These are phyloP conservation scores for Oenanthe sinensis DNA, from an alignment of 129 eudicot species.

Conservation along the genomic window DNA sequence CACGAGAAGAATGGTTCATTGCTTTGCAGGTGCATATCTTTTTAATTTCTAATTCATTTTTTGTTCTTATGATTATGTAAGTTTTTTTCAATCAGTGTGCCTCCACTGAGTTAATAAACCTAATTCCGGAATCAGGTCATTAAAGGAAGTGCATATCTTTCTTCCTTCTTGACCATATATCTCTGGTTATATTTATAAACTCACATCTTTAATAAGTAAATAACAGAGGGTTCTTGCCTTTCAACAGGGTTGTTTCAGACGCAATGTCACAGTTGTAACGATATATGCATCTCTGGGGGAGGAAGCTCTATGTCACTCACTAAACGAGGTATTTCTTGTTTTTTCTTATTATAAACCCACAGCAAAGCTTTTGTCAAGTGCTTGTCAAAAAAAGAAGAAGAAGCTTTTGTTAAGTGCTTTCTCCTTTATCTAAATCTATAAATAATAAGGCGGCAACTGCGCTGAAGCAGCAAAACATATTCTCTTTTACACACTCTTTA, in stretches of 20 bases:
- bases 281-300: constrained; percentile 96
- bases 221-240: constrained; percentile 13
- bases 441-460: background rate
- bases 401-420: background rate
- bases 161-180: background rate
- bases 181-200: background rate
- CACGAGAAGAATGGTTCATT: constrained; percentile 92
- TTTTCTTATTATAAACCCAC: constrained; percentile 6
- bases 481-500: background rate
- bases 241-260: constrained; percentile 87
- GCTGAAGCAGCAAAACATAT: background rate
- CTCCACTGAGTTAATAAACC: background rate
- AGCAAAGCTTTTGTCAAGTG: too few relatives aligned
- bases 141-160: background rate
- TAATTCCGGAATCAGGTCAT: too few relatives aligned
- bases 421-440: background rate
- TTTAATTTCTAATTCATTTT: background rate
- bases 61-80: background rate
- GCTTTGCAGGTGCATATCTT: constrained; percentile 65
- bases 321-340: constrained; percentile 63
- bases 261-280: constrained; percentile 86
- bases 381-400: too few relatives aligned
- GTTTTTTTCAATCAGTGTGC: background rate
- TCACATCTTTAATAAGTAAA: background rate
- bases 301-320: constrained; percentile 85